These are phyloP conservation scores for Scytalidium lignicola DNA, from an alignment of 2,329 filamentous ascomycete genomes.

Conservation along the genomic window DNA sequence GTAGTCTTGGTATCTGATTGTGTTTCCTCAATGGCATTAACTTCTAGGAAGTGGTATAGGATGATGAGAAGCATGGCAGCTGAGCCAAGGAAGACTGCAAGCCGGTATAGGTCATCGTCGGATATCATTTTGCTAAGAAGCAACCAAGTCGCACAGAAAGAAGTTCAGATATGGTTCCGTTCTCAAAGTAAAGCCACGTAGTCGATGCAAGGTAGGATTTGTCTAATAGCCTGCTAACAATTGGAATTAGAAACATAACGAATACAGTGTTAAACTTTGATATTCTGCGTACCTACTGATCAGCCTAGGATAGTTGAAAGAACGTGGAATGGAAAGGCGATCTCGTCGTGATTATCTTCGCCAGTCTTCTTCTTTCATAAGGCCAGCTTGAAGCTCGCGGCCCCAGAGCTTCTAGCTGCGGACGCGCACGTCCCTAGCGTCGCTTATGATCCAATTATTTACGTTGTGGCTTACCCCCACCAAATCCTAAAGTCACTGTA, in stretches of 20 bases:
- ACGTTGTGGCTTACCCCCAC: slow-evolving; percentile 11
- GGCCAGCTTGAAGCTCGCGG: slow-evolving; percentile 29
- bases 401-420: slow-evolving; percentile 1
- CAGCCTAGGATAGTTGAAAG: background rate
- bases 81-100: slow-evolving; percentile 89
- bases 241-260: background rate
- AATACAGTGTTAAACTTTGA: background rate
- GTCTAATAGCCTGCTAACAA: background rate
- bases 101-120: slow-evolving; percentile 82
- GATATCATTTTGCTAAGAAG: slow-evolving; percentile 73
- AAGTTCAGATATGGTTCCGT: background rate
- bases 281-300: background rate
- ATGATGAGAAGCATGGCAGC: slow-evolving; percentile 89
- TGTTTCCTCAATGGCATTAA: slow-evolving; percentile 67
- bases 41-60: slow-evolving; percentile 91
- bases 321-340: background rate
- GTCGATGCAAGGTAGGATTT: background rate
- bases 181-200: background rate
- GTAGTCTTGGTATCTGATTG: slow-evolving; percentile 14
- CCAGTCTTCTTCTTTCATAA: slow-evolving; percentile 9
- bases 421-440: slow-evolving; percentile 10
- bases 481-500: slow-evolving; percentile 9
- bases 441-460: slow-evolving; percentile 20
- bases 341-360: background rate
- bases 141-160: background rate